Base-by-base conservation (phyloP, 176 grass and related monocot genomes). In the Oryza nivara region DNA sequence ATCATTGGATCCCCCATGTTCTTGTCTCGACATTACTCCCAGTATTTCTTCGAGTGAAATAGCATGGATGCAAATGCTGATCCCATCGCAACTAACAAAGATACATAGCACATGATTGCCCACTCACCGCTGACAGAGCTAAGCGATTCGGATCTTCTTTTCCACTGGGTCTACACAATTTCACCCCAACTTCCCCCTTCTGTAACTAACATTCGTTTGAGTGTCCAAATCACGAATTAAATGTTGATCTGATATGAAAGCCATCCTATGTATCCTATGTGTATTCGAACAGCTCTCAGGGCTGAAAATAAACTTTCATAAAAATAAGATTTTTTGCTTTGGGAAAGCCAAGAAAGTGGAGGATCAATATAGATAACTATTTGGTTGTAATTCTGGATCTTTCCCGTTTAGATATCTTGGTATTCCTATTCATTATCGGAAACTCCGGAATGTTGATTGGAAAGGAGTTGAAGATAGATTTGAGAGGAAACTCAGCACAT, bases 151-250 rank as follows among this genome's bases (percentile, higher is more conserved):
- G 34, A 70, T 64, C 86, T 70, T 28, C 65, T 6, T 72, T 65
- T 71, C 43, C 83, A 46, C 23, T 56, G 56, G 23, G 12, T 58
- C 35, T 41, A 30, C 79, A 54, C 17, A 40, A 19, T 68, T 78
- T 83, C 79, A 83, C 84, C 79, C 34, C 70, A 16, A 1, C 3
- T 17, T 17, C 11, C 47, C 52, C 26, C 36, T 60, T 60, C 56
- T 44, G 65, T 51, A 83, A 54, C 69, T 66, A 25, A 82, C 61
- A 68, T 77, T 23, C 36, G 79, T 86, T 90, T 44, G 13, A 22
- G 46, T 20, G 88, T 86, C 84, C 40, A 51, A 6, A 79, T 86
- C 88, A 83, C 11, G 66, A 10, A 20, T 32, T 32, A 60, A 32
- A 58, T n/a, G 4, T 3, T 6, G n/a, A 75, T 14, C 38, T 73